Base-by-base conservation (phyloP, 2,329 filamentous ascomycete genomes). In the Pyrenophora teres region DNA sequence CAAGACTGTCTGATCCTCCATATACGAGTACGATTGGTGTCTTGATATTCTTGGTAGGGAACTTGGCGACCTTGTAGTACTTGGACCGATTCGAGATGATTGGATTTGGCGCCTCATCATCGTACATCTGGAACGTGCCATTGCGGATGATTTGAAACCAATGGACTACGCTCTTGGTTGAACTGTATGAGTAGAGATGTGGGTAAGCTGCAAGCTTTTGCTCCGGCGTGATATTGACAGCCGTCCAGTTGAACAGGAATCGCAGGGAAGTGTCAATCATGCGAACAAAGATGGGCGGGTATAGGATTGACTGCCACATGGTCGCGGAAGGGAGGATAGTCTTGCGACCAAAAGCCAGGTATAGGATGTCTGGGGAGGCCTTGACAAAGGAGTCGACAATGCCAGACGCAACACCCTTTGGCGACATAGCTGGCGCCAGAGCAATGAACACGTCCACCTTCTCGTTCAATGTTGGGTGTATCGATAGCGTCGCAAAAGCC, bases 131-230 rank as follows among this genome's bases (percentile, higher is more conserved):
- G 74, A 99, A 97, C 21, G 86, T 92, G 65, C 91, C 90, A 67
- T 93, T 97, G 59, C 94, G 88, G 65, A 99, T 99, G 70, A 99
- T 97, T 71, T 99, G 94, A 73, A 99, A 99, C 94, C 94, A 99
- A 71, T 99, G 94, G 0, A 99, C 94, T 7, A 99, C 92, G 16
- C 88, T 92, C 76, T 99, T 99, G 50, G 92, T 96, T 71, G 90
- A 96, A 0, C 93, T 97, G 72, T 93, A 97, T 0, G 92, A 97
- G 77, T 96, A 99, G 0, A 99, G 78, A 76, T 99, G 94, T 8
- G 93, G 88, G 71, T 99, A 99, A 1, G 92, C 92, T 2, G 94
- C 94, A 15, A 99, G 83, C 70, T 99, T 99, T 74, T 99, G 94
- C 50, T 88, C 87, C 0, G 85, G 77, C 7, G 85, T 85, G 56